A percentile compares a stretch with the other conserved stretches of the same genome.
phyloP scores from a whole-genome alignment of 495 filamentous ascomycete species.

The Trichoderma orchidacearum region DNA sequence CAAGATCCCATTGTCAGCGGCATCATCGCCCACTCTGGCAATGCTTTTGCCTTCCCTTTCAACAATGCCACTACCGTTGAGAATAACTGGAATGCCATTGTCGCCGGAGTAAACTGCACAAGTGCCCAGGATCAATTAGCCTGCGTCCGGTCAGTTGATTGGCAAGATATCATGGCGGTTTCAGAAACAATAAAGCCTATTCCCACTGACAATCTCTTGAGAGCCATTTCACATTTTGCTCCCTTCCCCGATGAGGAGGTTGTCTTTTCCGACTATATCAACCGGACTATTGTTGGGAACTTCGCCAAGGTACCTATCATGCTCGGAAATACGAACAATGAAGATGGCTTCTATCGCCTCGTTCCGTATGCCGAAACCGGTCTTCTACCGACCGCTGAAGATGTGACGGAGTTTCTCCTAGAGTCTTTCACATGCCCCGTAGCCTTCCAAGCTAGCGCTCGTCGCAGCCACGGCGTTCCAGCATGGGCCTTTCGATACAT shows the following conservation, averaged over 20 bases:
- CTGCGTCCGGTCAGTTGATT: neutral
- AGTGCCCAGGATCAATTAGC: neutral
- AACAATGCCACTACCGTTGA: slow-evolving; percentile 4
- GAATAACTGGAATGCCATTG: neutral
- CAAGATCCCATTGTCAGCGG: slow-evolving; percentile 26
- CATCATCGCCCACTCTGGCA: slow-evolving; percentile 40
- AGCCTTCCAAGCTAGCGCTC: slow-evolving; percentile 11
- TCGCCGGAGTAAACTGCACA: slow-evolving; percentile 2
- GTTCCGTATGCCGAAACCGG: slow-evolving; percentile 3
- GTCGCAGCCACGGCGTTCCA: slow-evolving; percentile 15
- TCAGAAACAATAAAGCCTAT: slow-evolving; percentile 17
- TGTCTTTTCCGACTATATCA: slow-evolving; percentile 29
- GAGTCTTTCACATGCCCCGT: slow-evolving; percentile 29
- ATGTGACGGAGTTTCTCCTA: slow-evolving; percentile 16
- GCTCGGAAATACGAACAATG: slow-evolving; percentile 30
- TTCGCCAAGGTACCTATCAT: slow-evolving; percentile 23
- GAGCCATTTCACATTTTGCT: slow-evolving; percentile 21
- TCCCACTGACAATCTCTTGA: slow-evolving; percentile 5
- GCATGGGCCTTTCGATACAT: slow-evolving; percentile 31
- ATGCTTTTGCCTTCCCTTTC: slow-evolving; percentile 17
- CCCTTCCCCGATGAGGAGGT: slow-evolving; percentile 30
- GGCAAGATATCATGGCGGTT: slow-evolving; percentile 2
- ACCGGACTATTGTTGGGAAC: slow-evolving; percentile 7
- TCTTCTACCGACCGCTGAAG: slow-evolving; percentile 10
- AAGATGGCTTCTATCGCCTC: slow-evolving; percentile 24